A percentile compares a stretch with the other conserved stretches of the same genome.
Evolutionary conservation across 495 filamentous ascomycete species (phyloP).

Genomic region (Aspergillus campestris): DNA sequence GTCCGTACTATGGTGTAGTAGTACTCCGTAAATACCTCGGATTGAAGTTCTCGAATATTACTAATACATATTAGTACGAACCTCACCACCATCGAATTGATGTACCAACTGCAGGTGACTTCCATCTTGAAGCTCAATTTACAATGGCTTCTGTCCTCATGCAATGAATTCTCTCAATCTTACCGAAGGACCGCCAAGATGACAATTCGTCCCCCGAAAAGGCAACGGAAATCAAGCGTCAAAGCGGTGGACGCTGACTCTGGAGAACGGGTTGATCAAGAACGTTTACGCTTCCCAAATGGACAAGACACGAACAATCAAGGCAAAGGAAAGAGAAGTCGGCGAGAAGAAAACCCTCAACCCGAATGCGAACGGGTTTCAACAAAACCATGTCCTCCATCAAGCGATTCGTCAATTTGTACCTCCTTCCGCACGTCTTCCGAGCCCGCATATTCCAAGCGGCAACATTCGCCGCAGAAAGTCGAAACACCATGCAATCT

Average conservation of each 20-base stretch:
- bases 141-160: not conserved
- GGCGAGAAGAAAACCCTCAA: not conserved
- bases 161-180: not conserved
- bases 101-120: too few species aligned
- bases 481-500: constrained; percentile 13
- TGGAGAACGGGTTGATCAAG: constrained; percentile 9
- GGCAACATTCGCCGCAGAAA: constrained; percentile 27
- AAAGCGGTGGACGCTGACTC: constrained; percentile 28
- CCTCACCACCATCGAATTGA: too few species aligned
- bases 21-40: too few species aligned
- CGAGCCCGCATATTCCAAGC: constrained; percentile 16
- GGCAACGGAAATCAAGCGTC: constrained; percentile 35
- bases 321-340: not conserved
- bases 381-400: not conserved
- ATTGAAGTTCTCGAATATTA: too few species aligned
- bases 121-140: too few species aligned
- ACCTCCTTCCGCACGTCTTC: constrained; percentile 20
- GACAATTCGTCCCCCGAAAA: constrained; percentile 40
- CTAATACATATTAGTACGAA: too few species aligned
- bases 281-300: constrained; percentile 9
- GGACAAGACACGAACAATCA: constrained; percentile 1
- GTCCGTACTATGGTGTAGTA: too few species aligned
- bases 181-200: constrained; percentile 10
- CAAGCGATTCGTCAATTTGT: constrained; percentile 3
- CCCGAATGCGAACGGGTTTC: too few species aligned